Evolutionary conservation across 1,284 basidiomycete genomes (phyloP).

Genomic region (Agroathelia rolfsii): DNA sequence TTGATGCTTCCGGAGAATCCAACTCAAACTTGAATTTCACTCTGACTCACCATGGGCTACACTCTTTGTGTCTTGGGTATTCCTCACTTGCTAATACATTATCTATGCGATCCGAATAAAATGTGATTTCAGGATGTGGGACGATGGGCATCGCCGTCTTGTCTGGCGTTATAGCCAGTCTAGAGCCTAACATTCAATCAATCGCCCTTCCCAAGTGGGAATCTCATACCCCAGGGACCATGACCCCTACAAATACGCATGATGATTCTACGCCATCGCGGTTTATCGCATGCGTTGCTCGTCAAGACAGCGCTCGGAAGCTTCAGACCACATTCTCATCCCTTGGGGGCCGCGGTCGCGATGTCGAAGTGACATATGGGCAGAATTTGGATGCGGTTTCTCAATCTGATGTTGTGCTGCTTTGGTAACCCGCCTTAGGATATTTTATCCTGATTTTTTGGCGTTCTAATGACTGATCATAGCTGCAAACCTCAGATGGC

Average conservation of each 20-base stretch:
- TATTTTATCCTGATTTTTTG: too few species aligned
- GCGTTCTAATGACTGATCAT: too few species aligned
- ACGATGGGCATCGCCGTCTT: slow-evolving; percentile 98
- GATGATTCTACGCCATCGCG: slow-evolving; percentile 68
- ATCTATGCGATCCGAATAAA: slow-evolving; percentile 8
- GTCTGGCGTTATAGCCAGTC: slow-evolving; percentile 78
- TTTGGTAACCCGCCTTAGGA: too few species aligned
- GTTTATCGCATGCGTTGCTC: slow-evolving; percentile 86
- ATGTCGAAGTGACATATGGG: slow-evolving; percentile 61
- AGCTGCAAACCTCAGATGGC: slow-evolving; percentile 96
- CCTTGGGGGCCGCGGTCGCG: slow-evolving; percentile 45
- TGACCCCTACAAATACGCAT: slow-evolving; percentile 55
- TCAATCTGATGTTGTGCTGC: slow-evolving; percentile 76
- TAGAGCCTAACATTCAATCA: slow-evolving; percentile 37
- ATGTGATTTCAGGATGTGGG: slow-evolving; percentile 71
- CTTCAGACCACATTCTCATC: slow-evolving; percentile 56
- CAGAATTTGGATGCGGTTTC: slow-evolving; percentile 69
- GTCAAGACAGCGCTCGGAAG: slow-evolving; percentile 66
- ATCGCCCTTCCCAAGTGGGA: slow-evolving; percentile 52
- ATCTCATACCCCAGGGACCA: slow-evolving; percentile 75
- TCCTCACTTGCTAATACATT: slow-evolving; percentile 4
- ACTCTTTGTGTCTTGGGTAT: slow-evolving; percentile 31
- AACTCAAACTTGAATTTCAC: slow-evolving; percentile 1
- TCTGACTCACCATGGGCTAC: slow-evolving; percentile 25
- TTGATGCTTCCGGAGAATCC: too few species aligned